Evolutionary conservation across 1,139 yeast species (phyloP), one percentile per base, ranked within the genome.

Genomic region (Geotrichum macrosporum): DNA sequence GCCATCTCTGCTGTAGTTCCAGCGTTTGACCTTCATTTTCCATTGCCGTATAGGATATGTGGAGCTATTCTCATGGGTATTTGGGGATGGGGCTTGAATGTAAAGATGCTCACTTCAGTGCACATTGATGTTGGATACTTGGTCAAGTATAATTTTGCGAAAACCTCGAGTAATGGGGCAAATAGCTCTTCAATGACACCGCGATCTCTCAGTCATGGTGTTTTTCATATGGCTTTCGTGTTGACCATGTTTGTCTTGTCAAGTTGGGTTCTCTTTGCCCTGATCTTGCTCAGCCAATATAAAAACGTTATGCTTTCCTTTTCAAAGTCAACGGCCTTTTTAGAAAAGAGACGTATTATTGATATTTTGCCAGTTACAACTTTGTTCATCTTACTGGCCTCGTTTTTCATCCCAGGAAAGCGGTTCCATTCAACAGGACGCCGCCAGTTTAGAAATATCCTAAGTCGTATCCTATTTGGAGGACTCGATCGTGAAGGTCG

Each of bases 401-500:
- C 61, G 10, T 50, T 69, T 10, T 31, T 67, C 19, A 53, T 50
- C 24, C 61, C 63, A 5, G 62, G 64, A 20, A 47, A 42, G 15
- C 41, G 53, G n/a, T 54, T 59, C 34, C 62, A 55, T 31, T 51
- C 51, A 30, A 44, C 48, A 6, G 69, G 67, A 27, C 53, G 65
- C 3, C 51, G 51, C 8, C 51, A 66, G 10, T 56, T 64, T 36
- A 41, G 57, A 12, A 52, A 37, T 43, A 75, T 85, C 16, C 55
- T 76, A 52, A 67, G 71, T 56, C 65, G 96, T 53, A 69, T 82
- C 42, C 39, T 68, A 41, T 18, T 41, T 16, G 87, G 94, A 4
- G 68, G 71, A 9, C 76, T 84, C 51, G 80, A 82, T 55, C 56
- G 66, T 21, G 71, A 74, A 2, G 54, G 59, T 33, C 71, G 96